These are phyloP conservation scores for Didymella sp. DNA, from an alignment of 2,329 filamentous ascomycete species.

Conservation along the genomic window DNA sequence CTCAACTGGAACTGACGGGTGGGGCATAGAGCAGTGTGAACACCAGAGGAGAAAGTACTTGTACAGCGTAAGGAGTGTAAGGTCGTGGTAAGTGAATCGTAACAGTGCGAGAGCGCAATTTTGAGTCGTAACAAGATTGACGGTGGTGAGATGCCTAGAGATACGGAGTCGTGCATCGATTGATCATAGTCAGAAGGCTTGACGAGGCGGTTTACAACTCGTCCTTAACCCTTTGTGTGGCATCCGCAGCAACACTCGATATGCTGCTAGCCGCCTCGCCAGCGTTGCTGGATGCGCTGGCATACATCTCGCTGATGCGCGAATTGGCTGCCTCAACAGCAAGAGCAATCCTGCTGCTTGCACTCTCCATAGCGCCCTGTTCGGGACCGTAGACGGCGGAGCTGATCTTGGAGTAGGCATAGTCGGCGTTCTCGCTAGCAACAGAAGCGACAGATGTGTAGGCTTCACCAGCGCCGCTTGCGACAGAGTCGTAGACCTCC, in stretches of 20 bases:
- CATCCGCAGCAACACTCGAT: constrained; percentile 44
- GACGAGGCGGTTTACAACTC: constrained; percentile 54
- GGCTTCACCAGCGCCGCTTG: constrained; percentile 35
- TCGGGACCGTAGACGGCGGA: constrained; percentile 58
- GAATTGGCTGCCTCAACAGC: constrained; percentile 56
- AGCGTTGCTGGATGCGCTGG: constrained; percentile 47
- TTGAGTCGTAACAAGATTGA: neutral
- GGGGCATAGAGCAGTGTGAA: constrained; percentile 15
- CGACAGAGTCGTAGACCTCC: constrained; percentile 53
- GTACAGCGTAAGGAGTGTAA: constrained; percentile 23
- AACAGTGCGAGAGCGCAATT: constrained; percentile 7
- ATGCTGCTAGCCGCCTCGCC: constrained; percentile 58
- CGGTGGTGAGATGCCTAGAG: constrained; percentile 1
- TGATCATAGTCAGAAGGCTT: neutral
- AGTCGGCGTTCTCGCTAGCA: constrained; percentile 52
- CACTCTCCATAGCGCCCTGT: constrained; percentile 55
- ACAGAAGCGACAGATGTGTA: constrained; percentile 57
- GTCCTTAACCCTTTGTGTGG: constrained; percentile 58
- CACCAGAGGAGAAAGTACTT: constrained; percentile 6
- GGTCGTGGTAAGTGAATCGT: constrained; percentile 8
- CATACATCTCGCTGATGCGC: constrained; percentile 51
- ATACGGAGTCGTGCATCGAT: neutral
- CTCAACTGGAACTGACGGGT: constrained; percentile 3
- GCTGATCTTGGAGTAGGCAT: constrained; percentile 49
- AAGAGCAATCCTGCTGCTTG: constrained; percentile 50